Evolutionary conservation across 306 rosid species (phyloP).

Genomic region (Albizia julibrissin): DNA sequence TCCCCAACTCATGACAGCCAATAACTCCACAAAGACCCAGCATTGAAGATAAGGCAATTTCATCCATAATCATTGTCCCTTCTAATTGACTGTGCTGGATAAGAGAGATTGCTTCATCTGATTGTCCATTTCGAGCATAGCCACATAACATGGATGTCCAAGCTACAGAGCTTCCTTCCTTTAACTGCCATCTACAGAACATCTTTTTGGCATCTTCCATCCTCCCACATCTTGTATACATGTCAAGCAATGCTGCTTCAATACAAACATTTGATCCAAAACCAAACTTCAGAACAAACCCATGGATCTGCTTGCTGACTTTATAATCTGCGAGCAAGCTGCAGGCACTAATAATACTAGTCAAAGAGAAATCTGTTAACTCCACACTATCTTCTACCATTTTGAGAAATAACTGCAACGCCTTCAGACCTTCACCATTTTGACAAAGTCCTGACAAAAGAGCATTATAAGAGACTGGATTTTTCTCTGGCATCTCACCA

Average conservation of each 20-base stretch:
- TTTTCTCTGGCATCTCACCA: conserved; percentile 67
- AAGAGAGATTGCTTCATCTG: conserved; percentile 63
- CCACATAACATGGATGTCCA: conserved; percentile 86
- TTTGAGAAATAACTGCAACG: conserved; percentile 52
- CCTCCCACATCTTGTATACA: conserved; percentile 75
- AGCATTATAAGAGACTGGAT: conserved; percentile 58
- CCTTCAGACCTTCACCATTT: conserved; percentile 61
- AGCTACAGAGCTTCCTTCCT: conserved; percentile 46
- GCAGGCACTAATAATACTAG: conserved; percentile 62
- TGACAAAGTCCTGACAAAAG: conserved; percentile 74
- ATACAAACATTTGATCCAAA: conserved; percentile 60
- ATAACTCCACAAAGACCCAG: conserved; percentile 70
- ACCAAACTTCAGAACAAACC: conserved; percentile 67
- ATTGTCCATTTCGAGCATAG: conserved; percentile 66
- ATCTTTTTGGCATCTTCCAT: conserved; percentile 70
- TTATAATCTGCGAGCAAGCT: conserved; percentile 55
- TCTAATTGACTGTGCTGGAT: conserved; percentile 50
- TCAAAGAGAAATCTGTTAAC: conserved; percentile 68
- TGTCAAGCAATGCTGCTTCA: conserved; percentile 75
- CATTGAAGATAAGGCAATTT: conserved; percentile 60
- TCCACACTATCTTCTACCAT: conserved; percentile 62
- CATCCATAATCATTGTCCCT: conserved; percentile 69
- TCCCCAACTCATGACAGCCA: conserved; percentile 77
- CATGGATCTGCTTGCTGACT: conserved; percentile 72
- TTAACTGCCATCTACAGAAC: conserved; percentile 56